phyloP scores from a whole-genome alignment of 163 green algal genomes.

The Scenedesmus sp. region DNA sequence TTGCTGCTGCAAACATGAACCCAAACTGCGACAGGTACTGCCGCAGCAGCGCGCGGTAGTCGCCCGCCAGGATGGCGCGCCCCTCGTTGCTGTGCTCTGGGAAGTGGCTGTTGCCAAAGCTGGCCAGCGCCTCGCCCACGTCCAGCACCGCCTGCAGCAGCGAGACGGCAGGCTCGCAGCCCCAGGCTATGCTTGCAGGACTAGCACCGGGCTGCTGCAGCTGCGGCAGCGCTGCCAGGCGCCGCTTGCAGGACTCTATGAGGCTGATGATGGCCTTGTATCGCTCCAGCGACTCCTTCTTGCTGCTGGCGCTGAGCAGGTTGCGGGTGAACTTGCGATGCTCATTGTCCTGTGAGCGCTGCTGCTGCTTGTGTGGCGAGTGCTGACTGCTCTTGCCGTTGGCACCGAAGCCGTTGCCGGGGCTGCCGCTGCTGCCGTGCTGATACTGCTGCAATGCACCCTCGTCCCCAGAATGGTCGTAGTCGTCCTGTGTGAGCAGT shows the following conservation, averaged over 20 bases:
- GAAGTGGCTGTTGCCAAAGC: conserved; percentile 53
- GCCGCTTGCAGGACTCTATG: conserved; percentile 49
- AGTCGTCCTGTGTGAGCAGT: not conserved
- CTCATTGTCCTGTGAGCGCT: not conserved
- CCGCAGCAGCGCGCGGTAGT: conserved; percentile 48
- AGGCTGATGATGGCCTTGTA: conserved; percentile 57
- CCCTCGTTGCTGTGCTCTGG: conserved; percentile 52
- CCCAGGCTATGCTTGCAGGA: not conserved
- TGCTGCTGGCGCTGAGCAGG: conserved; percentile 20
- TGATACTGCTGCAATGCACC: not conserved
- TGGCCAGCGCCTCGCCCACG: conserved; percentile 50
- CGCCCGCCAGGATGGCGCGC: conserved; percentile 44
- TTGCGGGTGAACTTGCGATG: conserved; percentile 38
- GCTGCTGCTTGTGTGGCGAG: not conserved
- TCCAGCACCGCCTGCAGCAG: conserved; percentile 43
- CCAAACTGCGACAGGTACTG: conserved; percentile 43
- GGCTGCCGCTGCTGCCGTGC: conserved; percentile 5
- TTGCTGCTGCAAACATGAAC: conserved; percentile 25
- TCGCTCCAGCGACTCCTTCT: conserved; percentile 39
- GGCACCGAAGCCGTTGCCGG: not conserved
- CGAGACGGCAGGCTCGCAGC: not conserved
- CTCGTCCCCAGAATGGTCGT: not conserved
- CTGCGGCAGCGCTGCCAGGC: not conserved
- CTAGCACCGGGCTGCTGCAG: not conserved
- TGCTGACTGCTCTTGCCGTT: not conserved